Evolutionary conservation across 257 asterid genomes (phyloP).

Genomic region (Capsicum rhomboideum): DNA sequence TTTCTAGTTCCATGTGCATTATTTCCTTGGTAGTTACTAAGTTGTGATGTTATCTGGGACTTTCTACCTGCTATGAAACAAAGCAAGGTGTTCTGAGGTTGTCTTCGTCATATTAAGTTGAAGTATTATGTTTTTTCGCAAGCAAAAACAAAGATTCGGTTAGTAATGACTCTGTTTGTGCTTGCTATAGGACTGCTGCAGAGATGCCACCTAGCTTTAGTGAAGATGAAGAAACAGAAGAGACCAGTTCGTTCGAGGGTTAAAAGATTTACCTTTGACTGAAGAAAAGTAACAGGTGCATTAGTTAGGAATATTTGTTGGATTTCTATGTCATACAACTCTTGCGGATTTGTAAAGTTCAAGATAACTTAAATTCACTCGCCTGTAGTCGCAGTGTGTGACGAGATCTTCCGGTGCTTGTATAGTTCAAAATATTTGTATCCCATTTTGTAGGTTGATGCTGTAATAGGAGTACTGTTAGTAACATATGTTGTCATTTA

Average conservation of each 20-base stretch:
- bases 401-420: neutral
- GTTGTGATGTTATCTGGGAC: neutral
- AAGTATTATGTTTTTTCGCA: neutral
- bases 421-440: neutral
- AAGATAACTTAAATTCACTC: neutral
- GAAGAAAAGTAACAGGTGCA: neutral
- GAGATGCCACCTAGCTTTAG: slow-evolving; percentile 62
- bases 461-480: neutral
- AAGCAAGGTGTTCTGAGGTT: neutral
- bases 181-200: slow-evolving; percentile 32
- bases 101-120: neutral
- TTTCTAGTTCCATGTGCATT: neutral
- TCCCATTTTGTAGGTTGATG: neutral
- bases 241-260: slow-evolving; percentile 50
- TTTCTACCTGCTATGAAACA: neutral
- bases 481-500: neutral
- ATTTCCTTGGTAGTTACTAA: neutral
- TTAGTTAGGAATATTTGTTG: neutral
- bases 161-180: neutral
- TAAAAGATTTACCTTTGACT: slow-evolving; percentile 9
- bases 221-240: slow-evolving; percentile 62
- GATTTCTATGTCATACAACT: neutral
- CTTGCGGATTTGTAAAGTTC: neutral
- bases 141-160: neutral
- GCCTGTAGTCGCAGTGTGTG: neutral